Percentiles rank a stretch among this genome's conserved stretches.
phyloP scores from a whole-genome alignment of 495 filamentous ascomycete species.

The Glonium stellatum region DNA sequence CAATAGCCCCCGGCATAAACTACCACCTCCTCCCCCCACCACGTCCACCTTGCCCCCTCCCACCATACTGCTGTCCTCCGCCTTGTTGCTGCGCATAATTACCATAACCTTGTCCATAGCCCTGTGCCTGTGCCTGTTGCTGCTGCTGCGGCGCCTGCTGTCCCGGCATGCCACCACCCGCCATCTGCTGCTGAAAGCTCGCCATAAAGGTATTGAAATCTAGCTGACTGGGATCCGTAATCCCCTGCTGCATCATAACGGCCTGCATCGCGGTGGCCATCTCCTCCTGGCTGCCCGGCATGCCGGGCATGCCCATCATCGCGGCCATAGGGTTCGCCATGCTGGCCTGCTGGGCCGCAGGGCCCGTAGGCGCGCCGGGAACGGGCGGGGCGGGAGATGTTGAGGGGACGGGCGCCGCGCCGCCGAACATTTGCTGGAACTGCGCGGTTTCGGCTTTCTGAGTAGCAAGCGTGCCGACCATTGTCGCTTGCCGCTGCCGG shows the following conservation, averaged over 20 bases:
- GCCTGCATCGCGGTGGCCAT: conserved; percentile 25
- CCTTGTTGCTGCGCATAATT: conserved; percentile 10
- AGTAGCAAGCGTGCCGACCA: conserved; percentile 63
- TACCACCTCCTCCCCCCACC: conserved; percentile 26
- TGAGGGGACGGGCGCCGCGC: conserved; percentile 11
- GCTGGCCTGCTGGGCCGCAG: conserved; percentile 4
- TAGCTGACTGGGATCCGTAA: conserved; percentile 70
- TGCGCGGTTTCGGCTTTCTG: conserved; percentile 84
- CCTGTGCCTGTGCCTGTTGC: conserved; percentile 13
- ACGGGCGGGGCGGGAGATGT: neutral
- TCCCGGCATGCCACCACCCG: conserved; percentile 9
- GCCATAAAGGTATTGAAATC: conserved; percentile 41
- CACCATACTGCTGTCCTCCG: conserved; percentile 17
- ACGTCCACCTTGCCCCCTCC: conserved; percentile 25
- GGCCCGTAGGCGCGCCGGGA: conserved; percentile 18
- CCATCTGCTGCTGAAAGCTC: conserved; percentile 15
- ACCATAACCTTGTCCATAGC: conserved; percentile 15
- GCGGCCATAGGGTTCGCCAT: conserved; percentile 27
- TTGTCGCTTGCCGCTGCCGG: conserved; percentile 74
- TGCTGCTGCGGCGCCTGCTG: conserved; percentile 1
- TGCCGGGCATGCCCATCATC: conserved; percentile 48
- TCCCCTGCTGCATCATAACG: conserved; percentile 64
- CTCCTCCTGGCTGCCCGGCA: conserved; percentile 49
- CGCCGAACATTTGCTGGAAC: conserved; percentile 71
- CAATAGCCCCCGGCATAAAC: neutral